phyloP scores from a whole-genome alignment of 768 basidiomycete species.

The Russula ochroleuca region DNA sequence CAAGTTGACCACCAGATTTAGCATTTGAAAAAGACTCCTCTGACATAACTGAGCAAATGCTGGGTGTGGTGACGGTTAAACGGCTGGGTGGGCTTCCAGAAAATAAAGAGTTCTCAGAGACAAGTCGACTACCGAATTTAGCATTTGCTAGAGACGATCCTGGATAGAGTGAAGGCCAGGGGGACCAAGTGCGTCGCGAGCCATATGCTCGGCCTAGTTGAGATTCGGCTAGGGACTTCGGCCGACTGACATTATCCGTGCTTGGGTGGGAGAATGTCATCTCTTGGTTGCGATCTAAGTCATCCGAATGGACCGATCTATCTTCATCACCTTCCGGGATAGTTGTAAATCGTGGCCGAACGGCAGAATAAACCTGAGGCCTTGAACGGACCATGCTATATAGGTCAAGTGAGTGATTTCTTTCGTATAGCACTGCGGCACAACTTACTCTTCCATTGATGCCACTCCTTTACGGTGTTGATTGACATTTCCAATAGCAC shows the following conservation, averaged over 20 bases:
- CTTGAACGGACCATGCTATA: slow-evolving; percentile 68
- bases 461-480: slow-evolving; percentile 74
- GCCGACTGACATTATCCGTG: slow-evolving; percentile 80
- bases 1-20: too few relatives aligned
- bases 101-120: slow-evolving; percentile 52
- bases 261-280: slow-evolving; percentile 60
- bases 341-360: slow-evolving; percentile 57
- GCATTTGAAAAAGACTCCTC: too few relatives aligned
- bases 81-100: slow-evolving; percentile 52
- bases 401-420: slow-evolving; percentile 15
- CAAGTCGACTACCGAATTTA: slow-evolving; percentile 82
- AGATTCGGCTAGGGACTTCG: slow-evolving; percentile 63
- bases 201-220: slow-evolving; percentile 31
- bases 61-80: slow-evolving; percentile 46
- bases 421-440: not conserved
- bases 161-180: slow-evolving; percentile 54
- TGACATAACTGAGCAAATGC: slow-evolving; percentile 43
- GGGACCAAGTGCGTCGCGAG: slow-evolving; percentile 38
- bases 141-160: slow-evolving; percentile 85
- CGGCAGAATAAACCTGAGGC: slow-evolving; percentile 50
- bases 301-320: slow-evolving; percentile 46
- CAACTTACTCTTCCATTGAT: slow-evolving; percentile 83
- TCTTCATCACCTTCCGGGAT: slow-evolving; percentile 55
- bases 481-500: slow-evolving; percentile 73
- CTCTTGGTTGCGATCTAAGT: not conserved